A percentile compares a stretch with the other conserved stretches of the same genome.
Evolutionary conservation across 164 flowering plant species (phyloP).

Genomic region (Macadamia tetraphylla): DNA sequence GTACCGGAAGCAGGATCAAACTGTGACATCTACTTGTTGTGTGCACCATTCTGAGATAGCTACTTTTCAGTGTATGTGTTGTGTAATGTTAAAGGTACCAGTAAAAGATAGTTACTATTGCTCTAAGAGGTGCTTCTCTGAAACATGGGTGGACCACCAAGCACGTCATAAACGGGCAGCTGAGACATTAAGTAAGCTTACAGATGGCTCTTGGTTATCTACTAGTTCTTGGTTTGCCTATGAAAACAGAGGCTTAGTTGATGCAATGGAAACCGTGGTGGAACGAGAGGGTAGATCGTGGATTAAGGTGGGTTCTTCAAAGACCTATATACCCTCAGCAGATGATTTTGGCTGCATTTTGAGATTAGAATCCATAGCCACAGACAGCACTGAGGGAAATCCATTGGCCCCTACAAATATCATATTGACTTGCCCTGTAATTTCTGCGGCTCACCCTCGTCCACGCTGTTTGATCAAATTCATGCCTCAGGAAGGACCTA

Average conservation of each 20-base stretch:
- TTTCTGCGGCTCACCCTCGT: constrained; percentile 20
- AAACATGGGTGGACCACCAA: constrained; percentile 27
- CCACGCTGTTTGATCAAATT: constrained; percentile 31
- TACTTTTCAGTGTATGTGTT: constrained; percentile 28
- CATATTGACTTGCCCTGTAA: constrained; percentile 28
- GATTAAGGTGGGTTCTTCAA: constrained; percentile 28
- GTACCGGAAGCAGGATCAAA: constrained; percentile 20
- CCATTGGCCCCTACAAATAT: constrained; percentile 3
- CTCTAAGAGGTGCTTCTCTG: constrained; percentile 24
- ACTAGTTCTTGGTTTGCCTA: constrained; percentile 4
- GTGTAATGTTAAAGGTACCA: constrained; percentile 17
- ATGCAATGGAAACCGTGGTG: neutral
- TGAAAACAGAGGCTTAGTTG: constrained; percentile 2
- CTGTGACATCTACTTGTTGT: constrained; percentile 14
- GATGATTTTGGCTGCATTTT: constrained; percentile 32
- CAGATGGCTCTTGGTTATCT: constrained; percentile 14
- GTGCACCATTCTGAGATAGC: constrained; percentile 26
- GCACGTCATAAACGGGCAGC: constrained; percentile 17
- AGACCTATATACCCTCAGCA: constrained; percentile 29
- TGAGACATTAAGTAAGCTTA: neutral
- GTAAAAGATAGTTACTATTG: constrained; percentile 25
- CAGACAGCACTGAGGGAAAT: constrained; percentile 13
- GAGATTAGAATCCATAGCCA: constrained; percentile 28
- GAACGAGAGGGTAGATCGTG: constrained; percentile 19
- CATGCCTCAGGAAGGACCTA: neutral